Base-by-base conservation (phyloP, 2,329 filamentous ascomycete genomes). In the Neofusicoccum kwambonambiense region DNA sequence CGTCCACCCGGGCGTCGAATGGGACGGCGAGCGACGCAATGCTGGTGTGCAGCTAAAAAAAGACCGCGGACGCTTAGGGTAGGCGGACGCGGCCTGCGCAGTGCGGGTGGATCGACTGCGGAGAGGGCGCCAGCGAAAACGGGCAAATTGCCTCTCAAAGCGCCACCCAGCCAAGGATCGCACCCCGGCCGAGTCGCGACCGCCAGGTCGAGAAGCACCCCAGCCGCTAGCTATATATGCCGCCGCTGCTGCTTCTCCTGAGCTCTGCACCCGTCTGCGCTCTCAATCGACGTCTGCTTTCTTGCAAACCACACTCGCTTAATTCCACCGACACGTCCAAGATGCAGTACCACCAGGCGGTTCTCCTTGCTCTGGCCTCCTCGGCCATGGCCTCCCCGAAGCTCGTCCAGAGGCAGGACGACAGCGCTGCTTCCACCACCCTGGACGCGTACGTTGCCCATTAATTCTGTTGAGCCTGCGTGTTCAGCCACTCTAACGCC, bases 301-400 rank as follows among this genome's bases (percentile, higher is more conserved):
- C 17, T 47, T 27, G 41, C 27, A n/a, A 19, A 42, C 19, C 27
- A 17, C 56, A 37, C 31, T 60, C 56, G 56, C 31, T 60, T 35
- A 6, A 60, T 2, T 37, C 5, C 22, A n/a, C 7, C 13, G 22
- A 22, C 54, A 31, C 13, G n/a, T 45, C 22, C 22, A 68, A 69
- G 61, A 77, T 78, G 76, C 69, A 73, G 62, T 70, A 72, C 69
- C 70, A 69, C 50, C 65, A 70, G 65, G 39, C 75, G 27, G 64
- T 69, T 63, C 64, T 74, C 62, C 64, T 75, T 60, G 71, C 72
- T 66, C 69, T 74, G 66, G 69, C 74, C 70, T 70, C 70, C 61
- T 68, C 70, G 66, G 72, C 62, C 17, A 27, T 64, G 42, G 62
- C 52, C 4, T 54, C 61, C 27, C 39, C 61, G 11, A 45, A 31